Evolutionary conservation across 2,329 filamentous ascomycete species (phyloP).

Genomic region (Phialocephala sp.): DNA sequence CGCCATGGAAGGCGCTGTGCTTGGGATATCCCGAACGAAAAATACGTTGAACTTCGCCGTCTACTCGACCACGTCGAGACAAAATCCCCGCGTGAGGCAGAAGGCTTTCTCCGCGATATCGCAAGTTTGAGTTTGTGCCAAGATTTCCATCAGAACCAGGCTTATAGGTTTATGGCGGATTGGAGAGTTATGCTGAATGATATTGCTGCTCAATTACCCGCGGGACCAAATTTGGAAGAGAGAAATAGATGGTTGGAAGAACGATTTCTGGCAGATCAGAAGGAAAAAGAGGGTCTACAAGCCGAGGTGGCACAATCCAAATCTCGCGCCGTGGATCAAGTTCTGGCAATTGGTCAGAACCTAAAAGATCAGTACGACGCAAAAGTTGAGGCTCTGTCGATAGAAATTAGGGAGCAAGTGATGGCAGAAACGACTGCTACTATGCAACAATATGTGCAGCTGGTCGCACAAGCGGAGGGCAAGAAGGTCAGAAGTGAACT

Average conservation of each 20-base stretch:
- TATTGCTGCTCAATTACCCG: not conserved
- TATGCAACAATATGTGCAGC: not conserved
- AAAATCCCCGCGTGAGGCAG: not conserved
- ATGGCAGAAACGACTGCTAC: not conserved
- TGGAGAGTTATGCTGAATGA: not conserved
- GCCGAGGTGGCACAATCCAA: not conserved
- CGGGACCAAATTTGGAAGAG: not conserved
- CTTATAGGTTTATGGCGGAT: not conserved
- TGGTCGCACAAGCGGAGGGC: not conserved
- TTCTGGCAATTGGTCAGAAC: not conserved
- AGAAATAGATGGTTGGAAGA: not conserved
- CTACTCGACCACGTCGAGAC: not conserved
- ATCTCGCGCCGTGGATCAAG: not conserved
- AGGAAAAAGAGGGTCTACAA: not conserved
- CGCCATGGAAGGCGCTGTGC: not conserved
- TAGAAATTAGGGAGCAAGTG: not conserved
- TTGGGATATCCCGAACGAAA: not conserved
- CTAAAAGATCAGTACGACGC: not conserved
- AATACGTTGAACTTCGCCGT: not conserved
- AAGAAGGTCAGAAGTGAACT: not conserved
- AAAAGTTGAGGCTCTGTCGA: not conserved
- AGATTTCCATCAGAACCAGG: not conserved
- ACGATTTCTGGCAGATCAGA: not conserved
- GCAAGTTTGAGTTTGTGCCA: slow-evolving; percentile 3
- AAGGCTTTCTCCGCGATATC: not conserved